A percentile compares a stretch with the other conserved stretches of the same genome.
Evolutionary conservation across 345 rosid genomes (phyloP).

Genomic region (Pistacia vera): DNA sequence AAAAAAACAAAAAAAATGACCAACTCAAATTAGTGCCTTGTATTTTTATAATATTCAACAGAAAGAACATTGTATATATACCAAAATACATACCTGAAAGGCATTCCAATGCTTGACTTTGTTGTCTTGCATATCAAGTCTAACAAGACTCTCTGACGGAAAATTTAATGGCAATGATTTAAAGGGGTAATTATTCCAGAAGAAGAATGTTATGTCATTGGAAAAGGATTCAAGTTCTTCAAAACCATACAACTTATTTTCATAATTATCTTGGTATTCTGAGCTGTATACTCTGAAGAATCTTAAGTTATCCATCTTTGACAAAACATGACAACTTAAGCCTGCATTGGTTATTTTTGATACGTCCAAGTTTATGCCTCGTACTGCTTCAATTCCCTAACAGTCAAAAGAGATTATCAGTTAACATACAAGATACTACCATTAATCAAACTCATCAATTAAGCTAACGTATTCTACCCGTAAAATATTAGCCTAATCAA

Average conservation of each 20-base stretch:
- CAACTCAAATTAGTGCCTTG: no score
- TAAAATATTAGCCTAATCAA: no score
- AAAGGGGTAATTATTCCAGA: neutral
- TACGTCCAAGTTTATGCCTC: neutral
- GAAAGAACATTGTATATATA: no score
- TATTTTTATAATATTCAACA: neutral
- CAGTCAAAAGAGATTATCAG: no score
- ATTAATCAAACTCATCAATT: no score
- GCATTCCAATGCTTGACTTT: neutral
- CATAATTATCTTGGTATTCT: no score
- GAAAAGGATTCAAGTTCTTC: neutral
- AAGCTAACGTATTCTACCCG: no score
- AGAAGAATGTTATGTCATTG: neutral
- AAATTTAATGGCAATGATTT: neutral
- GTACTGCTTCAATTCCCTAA: neutral
- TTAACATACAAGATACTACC: no score
- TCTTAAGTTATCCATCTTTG: neutral
- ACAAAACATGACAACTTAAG: neutral
- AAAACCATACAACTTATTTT: no score
- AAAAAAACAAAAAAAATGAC: neutral
- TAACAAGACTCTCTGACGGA: no score
- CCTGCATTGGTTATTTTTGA: neutral
- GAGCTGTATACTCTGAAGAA: no score
- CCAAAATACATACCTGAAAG: neutral
- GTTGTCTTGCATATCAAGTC: no score